Conservation (phyloP, 1,284 basidiomycete genomes). For the Tranzscheliella williamsii region DNA sequence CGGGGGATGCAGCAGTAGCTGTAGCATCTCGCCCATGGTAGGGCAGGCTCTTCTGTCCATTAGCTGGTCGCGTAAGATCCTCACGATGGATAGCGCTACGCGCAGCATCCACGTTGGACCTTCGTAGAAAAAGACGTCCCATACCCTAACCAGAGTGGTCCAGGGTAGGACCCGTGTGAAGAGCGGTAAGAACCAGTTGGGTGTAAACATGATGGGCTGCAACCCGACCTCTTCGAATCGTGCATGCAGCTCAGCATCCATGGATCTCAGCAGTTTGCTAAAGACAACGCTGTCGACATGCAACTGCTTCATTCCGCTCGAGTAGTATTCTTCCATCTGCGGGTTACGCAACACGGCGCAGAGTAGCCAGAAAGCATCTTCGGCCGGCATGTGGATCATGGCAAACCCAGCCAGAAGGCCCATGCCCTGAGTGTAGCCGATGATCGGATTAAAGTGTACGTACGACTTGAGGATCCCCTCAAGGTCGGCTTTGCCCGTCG, state of each 20-base stretch:
- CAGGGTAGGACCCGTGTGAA: constrained; percentile 79
- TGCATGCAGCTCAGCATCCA: constrained; percentile 66
- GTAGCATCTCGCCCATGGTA: constrained; percentile 66
- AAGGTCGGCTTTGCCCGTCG: constrained; percentile 52
- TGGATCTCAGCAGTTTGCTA: constrained; percentile 71
- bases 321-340: constrained; percentile 69
- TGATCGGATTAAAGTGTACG: constrained; percentile 62
- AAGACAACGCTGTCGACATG: constrained; percentile 81
- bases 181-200: constrained; percentile 63
- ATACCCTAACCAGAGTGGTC: constrained; percentile 75
- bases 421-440: constrained; percentile 67
- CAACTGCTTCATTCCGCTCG: constrained; percentile 71
- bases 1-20: constrained; percentile 66
- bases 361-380: constrained; percentile 83
- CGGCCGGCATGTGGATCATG: constrained; percentile 78
- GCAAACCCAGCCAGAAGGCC: constrained; percentile 77
- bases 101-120: constrained; percentile 80
- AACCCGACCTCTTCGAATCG: constrained; percentile 46
- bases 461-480: constrained; percentile 59
- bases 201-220: constrained; percentile 54
- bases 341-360: constrained; percentile 73
- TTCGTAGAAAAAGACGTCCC: constrained; percentile 78
- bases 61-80: constrained; percentile 66
- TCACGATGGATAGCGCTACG: constrained; percentile 74
- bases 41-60: constrained; percentile 65